These are phyloP conservation scores for Fusarium marasasianum DNA, from an alignment of 2,329 filamentous ascomycete species.

Conservation along the genomic window DNA sequence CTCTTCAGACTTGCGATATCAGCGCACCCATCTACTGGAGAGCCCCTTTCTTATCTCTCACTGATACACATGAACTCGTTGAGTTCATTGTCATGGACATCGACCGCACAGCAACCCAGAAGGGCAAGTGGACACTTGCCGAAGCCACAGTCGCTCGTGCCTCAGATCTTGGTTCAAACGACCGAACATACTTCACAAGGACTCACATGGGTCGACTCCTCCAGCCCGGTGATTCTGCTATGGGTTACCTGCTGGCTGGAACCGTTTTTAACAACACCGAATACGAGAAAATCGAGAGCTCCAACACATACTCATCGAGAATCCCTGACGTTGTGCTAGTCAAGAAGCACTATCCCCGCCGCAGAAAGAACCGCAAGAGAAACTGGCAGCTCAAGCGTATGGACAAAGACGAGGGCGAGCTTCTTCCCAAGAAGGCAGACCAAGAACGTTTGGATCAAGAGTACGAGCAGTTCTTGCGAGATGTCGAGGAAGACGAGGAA, in stretches of 20 bases:
- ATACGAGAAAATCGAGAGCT: conserved; percentile 83
- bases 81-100: conserved; percentile 98
- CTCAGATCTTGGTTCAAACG: conserved; percentile 85
- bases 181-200: conserved; percentile 86
- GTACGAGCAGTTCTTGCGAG: conserved; percentile 96
- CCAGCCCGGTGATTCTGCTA: conserved; percentile 87
- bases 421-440: conserved; percentile 86
- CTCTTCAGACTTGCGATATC: conserved; percentile 89
- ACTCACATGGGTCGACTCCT: conserved; percentile 90
- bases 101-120: conserved; percentile 77
- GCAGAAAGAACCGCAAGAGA: conserved; percentile 81
- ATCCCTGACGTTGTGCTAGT: conserved; percentile 95
- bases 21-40: conserved; percentile 89
- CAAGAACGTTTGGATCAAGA: conserved; percentile 89
- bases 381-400: conserved; percentile 97
- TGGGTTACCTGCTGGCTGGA: conserved; percentile 92
- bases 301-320: conserved; percentile 76
- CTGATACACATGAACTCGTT: conserved; percentile 84
- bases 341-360: conserved; percentile 94
- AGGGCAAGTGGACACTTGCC: conserved; percentile 84
- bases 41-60: conserved; percentile 82
- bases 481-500: conserved; percentile 95
- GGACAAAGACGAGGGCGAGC: conserved; percentile 86
- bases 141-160: conserved; percentile 90
- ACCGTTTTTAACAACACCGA: conserved; percentile 93